Percentiles rank a stretch among this genome's conserved stretches.
These are phyloP conservation scores for Taphrina flavorubra DNA, from an alignment of 1,139 yeast genomes.

Conservation along the genomic window DNA sequence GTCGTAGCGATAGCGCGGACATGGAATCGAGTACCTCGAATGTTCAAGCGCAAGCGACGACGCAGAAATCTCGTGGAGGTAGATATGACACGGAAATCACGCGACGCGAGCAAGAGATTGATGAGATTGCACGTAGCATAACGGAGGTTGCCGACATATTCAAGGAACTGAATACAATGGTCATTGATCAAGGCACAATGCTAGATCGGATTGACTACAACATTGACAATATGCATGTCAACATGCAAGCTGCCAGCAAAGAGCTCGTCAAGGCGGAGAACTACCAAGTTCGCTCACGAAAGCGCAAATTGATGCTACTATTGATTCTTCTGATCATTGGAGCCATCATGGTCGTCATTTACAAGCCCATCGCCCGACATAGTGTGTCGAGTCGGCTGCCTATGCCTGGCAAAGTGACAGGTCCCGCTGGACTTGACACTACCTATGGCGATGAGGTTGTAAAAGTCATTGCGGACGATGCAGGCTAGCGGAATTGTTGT, in stretches of 20 bases:
- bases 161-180: conserved; percentile 87
- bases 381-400: conserved; percentile 17
- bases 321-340: conserved; percentile 73
- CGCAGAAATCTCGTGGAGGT: conserved; percentile 26
- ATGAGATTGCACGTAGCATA: conserved; percentile 89
- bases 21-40: neutral
- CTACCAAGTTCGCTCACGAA: conserved; percentile 86
- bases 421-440: neutral
- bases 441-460: neutral
- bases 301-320: conserved; percentile 83
- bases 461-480: neutral
- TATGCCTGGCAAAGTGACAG: conserved; percentile 3
- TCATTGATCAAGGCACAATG: conserved; percentile 93
- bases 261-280: conserved; percentile 68
- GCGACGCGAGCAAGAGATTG: conserved; percentile 86
- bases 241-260: conserved; percentile 75
- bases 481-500: neutral
- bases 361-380: conserved; percentile 43
- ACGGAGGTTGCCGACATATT: conserved; percentile 90
- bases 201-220: conserved; percentile 93
- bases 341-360: conserved; percentile 68
- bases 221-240: conserved; percentile 74
- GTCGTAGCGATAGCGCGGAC: neutral
- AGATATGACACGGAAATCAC: conserved; percentile 56
- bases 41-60: conserved; percentile 13